A percentile compares a stretch with the other conserved stretches of the same genome.
Conservation (phyloP, 768 basidiomycete genomes). For the Suillus spraguei region DNA sequence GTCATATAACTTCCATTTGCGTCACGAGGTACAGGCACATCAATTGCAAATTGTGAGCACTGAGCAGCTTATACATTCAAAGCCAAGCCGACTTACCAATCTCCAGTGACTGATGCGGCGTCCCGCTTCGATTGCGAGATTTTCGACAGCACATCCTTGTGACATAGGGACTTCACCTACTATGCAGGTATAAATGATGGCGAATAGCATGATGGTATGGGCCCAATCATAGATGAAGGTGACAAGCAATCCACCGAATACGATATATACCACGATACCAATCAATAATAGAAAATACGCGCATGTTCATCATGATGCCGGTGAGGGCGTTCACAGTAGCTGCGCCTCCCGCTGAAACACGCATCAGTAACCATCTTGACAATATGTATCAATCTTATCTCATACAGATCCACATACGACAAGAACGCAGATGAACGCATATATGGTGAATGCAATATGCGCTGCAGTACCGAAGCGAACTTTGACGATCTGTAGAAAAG, state of each 20-base stretch:
- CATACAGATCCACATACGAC: conserved; percentile 42
- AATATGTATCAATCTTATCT: conserved; percentile 16
- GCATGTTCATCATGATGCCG: conserved; percentile 34
- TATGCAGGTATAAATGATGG: conserved; percentile 23
- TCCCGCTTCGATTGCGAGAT: conserved; percentile 25
- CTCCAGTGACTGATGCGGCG: conserved; percentile 49
- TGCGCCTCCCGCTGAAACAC: conserved; percentile 26
- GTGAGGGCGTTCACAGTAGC: conserved; percentile 34
- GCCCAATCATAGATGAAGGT: conserved; percentile 28
- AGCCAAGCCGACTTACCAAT: conserved; percentile 56
- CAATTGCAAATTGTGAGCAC: conserved; percentile 19
- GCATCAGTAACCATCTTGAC: background rate
- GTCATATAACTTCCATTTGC: conserved; percentile 25
- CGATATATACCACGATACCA: conserved; percentile 28
- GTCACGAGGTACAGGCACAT: conserved; percentile 18
- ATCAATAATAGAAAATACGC: conserved; percentile 35
- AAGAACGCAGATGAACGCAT: conserved; percentile 36
- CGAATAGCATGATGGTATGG: conserved; percentile 35
- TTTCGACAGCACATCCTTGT: background rate
- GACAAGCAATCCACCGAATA: conserved; percentile 25
- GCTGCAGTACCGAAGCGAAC: conserved; percentile 37
- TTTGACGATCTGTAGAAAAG: conserved; percentile 35
- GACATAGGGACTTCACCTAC: background rate
- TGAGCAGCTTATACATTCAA: conserved; percentile 21
- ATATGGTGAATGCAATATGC: conserved; percentile 38